Conservation (phyloP, 1,284 basidiomycete species). For the Pisolithus thermaeus region DNA sequence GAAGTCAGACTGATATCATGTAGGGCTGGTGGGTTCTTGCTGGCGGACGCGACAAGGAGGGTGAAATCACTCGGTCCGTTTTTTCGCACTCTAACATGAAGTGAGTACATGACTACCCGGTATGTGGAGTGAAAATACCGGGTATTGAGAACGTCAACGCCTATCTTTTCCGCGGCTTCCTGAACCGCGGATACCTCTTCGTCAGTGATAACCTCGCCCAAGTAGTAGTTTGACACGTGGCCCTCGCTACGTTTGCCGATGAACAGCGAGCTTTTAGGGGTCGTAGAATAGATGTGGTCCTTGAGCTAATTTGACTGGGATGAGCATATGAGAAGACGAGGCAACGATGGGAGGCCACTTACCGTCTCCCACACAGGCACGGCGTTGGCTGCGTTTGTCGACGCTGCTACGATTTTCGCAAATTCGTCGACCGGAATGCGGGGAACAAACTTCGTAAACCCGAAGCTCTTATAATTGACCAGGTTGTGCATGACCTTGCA, state of each 20-base stretch:
- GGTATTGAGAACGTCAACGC: slow-evolving; percentile 75
- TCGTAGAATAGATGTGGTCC: slow-evolving; percentile 62
- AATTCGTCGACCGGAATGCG: slow-evolving; percentile 60
- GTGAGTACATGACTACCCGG: not conserved
- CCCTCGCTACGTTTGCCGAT: slow-evolving; percentile 76
- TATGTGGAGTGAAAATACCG: slow-evolving; percentile 39
- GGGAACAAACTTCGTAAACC: slow-evolving; percentile 79
- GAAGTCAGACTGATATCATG: slow-evolving; percentile 43
- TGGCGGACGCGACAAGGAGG: slow-evolving; percentile 67
- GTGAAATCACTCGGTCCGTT: slow-evolving; percentile 53
- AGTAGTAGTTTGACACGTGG: slow-evolving; percentile 79
- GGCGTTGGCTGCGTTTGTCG: slow-evolving; percentile 51
- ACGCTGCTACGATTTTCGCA: slow-evolving; percentile 53
- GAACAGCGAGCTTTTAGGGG: slow-evolving; percentile 59
- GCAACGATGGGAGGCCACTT: slow-evolving; percentile 11
- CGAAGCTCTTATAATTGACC: slow-evolving; percentile 75
- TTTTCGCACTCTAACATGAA: slow-evolving; percentile 54
- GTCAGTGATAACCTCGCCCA: slow-evolving; percentile 63
- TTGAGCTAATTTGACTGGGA: slow-evolving; percentile 44
- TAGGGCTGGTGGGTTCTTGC: slow-evolving; percentile 32
- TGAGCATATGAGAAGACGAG: slow-evolving; percentile 1
- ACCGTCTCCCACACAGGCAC: slow-evolving; percentile 59
- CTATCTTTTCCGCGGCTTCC: slow-evolving; percentile 63
- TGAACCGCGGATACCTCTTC: slow-evolving; percentile 73
- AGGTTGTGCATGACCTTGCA: slow-evolving; percentile 67